Evolutionary conservation across 345 rosid species (phyloP), one percentile per base, ranked within the genome.

Genomic region (Aegle marmelos): DNA sequence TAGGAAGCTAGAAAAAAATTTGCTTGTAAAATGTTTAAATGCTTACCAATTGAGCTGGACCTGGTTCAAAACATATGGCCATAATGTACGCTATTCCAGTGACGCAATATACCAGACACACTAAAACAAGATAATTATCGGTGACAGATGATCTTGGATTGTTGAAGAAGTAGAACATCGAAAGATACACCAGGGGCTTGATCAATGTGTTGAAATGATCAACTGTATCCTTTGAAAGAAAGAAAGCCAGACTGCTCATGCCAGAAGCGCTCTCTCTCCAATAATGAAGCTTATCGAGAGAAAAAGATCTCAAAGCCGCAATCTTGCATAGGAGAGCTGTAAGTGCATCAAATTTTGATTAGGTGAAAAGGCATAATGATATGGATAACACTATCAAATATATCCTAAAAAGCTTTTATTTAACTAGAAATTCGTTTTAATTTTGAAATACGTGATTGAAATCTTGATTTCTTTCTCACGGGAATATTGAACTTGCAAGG

Each of bases 141-240:
- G 70, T 48, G 4, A 94, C 88, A 34, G 91, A 80, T 73, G 99
- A 94, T 85, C 98, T 84, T 10, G 98, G 99, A 78, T 91, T 94
- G 90, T 94, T 97, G 94, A 93, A 97, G 91, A 90, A 97, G 89
- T 94, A 97, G 86, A 94, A 93, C 99, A 97, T 97, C 16, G 99
- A 94, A 68, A 94, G 89, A 80, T 90, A 93, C 78, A 94, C 97
- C 13, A 94, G 84, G 11, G 99, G 99, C 84, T 89, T 97, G 84
- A 97, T 84, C 53, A 93, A 45, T 69, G 93, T 93, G 78, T 91
- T 97, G 91, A 97, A 93, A 78, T 90, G 96, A 83, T 97, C 99
- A 16, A 91, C 81, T 19, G 99, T 91, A 83, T 97, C 98, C 85
- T 97, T 97, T 0, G 99, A 84, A 28, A 93, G 81, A 83, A 97